Evolutionary conservation across 2,329 filamentous ascomycete species (phyloP), one percentile per base, ranked within the genome.

Genomic region (Diaporthe longicolla): DNA sequence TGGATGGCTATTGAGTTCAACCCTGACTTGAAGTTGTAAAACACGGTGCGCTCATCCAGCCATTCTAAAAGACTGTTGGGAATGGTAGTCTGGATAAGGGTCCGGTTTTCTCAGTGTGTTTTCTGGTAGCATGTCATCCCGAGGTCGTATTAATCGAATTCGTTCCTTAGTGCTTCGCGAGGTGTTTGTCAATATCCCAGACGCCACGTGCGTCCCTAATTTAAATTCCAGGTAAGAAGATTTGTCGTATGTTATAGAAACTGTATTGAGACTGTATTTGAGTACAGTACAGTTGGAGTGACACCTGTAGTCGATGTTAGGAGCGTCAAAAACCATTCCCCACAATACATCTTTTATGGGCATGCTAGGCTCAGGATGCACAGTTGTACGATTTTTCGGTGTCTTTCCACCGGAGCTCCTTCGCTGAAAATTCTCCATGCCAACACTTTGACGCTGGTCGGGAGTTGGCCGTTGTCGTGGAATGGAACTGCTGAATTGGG

Each of bases 391-490:
- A 10, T 21, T 43, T 21, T 35, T 35, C 15, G 4, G 7, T 1
- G n/a, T 29, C 9, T 17, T 21, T 19, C 8, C 15, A 21, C 43
- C 4, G n/a, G 15, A 43, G 15, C 24, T 10, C 11, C 21, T 52
- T 32, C 21, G 29, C 21, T 19, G 29, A 66, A 52, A 66, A 52
- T 52, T 66, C 52, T 66, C 59, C 48, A 48, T 19, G 59, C 26
- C 45, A 66, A 37, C 10, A 26, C 32, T 24, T 17, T 43, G 37
- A 66, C 10, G 45, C 45, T 52, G 32, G 45, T 66, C 63, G 63
- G 63, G 63, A 66, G 7, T 66, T 66, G 29, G 45, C 63, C 63
- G 63, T 52, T 66, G 52, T 66, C 63, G 63, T 50, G 19, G 19
- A 32, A 52, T 21, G 45, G 45, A 26, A 52, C 45, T 66, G 45